These are phyloP conservation scores for Podospora bellae-mahoneyi DNA, from an alignment of 495 filamentous ascomycete genomes.

Conservation along the genomic window DNA sequence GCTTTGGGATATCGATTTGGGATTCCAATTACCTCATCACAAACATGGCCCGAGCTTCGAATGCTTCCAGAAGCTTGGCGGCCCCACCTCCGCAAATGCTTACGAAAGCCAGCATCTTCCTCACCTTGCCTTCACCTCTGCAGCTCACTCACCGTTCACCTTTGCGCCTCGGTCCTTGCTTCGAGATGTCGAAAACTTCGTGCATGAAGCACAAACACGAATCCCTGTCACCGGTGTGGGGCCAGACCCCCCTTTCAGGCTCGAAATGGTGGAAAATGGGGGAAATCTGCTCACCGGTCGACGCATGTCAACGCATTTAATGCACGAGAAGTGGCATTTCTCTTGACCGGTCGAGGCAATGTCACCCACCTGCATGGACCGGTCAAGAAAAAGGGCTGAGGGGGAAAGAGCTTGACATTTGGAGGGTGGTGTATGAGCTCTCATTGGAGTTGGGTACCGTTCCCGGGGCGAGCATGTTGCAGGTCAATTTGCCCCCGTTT, in stretches of 20 bases:
- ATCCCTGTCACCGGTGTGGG: not conserved
- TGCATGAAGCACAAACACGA: not conserved
- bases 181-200: not conserved
- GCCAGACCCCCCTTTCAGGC: not conserved
- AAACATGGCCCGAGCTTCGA: constrained; percentile 10
- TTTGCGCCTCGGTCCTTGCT: not conserved
- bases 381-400: not conserved
- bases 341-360: not conserved
- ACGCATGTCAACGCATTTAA: not conserved
- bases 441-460: not conserved
- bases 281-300: not conserved
- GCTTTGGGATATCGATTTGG: no score
- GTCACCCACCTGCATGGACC: not conserved
- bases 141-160: not conserved
- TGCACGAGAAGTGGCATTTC: not conserved
- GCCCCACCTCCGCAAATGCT: not conserved
- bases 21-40: not conserved
- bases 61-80: not conserved
- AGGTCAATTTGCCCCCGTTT: not conserved
- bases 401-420: not conserved
- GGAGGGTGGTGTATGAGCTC: not conserved
- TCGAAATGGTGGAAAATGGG: not conserved
- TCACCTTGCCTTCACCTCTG: not conserved
- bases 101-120: not conserved
- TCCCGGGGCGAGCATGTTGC: not conserved